These are phyloP conservation scores for Ophiostoma ulmi DNA, from an alignment of 2,329 filamentous ascomycete genomes.

Conservation along the genomic window DNA sequence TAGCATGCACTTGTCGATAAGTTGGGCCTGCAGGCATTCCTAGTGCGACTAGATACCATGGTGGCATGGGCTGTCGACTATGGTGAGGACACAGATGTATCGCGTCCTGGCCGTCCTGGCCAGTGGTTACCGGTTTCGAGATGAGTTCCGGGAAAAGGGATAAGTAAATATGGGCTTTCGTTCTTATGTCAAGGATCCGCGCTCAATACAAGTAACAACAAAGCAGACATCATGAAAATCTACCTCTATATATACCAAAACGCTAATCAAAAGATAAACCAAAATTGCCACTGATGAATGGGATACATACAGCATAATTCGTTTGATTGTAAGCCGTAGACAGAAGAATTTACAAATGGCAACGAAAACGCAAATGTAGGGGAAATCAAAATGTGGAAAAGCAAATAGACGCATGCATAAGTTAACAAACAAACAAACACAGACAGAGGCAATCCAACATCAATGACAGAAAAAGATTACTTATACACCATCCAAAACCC, in stretches of 20 bases:
- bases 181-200: too few species aligned
- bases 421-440: neutral
- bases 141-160: neutral
- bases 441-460: neutral
- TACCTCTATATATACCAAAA: neutral
- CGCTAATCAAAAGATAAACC: neutral
- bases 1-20: neutral
- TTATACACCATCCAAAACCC: constrained; percentile 4
- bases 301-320: neutral
- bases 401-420: neutral
- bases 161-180: too few species aligned
- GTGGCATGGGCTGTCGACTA: neutral
- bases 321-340: constrained; percentile 3
- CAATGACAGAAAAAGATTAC: neutral
- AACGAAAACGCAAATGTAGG: constrained; percentile 1
- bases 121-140: neutral
- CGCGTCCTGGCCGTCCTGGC: neutral
- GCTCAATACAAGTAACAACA: neutral
- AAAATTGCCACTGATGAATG: neutral
- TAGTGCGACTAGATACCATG: neutral
- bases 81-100: neutral
- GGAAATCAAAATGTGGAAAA: constrained; percentile 8
- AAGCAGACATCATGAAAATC: neutral
- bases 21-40: neutral
- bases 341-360: neutral